Conservation (phyloP, 805 yeast species). For the Cyberlindnera maritima region DNA sequence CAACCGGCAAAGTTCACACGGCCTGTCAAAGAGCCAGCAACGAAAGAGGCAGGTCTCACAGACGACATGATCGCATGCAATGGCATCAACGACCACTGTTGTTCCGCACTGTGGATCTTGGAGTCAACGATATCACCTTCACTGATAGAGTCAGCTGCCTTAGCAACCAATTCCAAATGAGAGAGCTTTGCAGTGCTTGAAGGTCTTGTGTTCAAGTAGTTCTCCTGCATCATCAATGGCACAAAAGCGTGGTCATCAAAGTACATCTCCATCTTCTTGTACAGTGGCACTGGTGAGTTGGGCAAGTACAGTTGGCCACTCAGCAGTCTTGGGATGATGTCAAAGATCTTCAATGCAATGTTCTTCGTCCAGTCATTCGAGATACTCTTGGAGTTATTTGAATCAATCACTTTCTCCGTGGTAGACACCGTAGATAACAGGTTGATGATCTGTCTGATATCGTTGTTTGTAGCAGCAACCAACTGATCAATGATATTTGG, state of each 20-base stretch:
- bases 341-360: conserved; percentile 88
- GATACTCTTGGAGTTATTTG: conserved; percentile 59
- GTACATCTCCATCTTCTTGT: conserved; percentile 82
- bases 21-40: conserved; percentile 68
- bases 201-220: conserved; percentile 72
- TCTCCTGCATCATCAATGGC: conserved; percentile 95
- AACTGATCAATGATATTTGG: conserved; percentile 79
- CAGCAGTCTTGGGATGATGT: conserved; percentile 69
- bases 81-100: conserved; percentile 92
- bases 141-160: conserved; percentile 88
- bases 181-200: conserved; percentile 40
- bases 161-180: conserved; percentile 61
- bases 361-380: conserved; percentile 83
- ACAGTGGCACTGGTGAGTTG: conserved; percentile 51
- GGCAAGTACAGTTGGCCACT: conserved; percentile 58
- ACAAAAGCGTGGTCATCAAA: conserved; percentile 94
- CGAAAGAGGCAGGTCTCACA: conserved; percentile 70
- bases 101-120: conserved; percentile 84
- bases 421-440: conserved; percentile 79
- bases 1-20: conserved; percentile 79
- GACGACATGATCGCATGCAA: conserved; percentile 86
- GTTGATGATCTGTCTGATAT: conserved; percentile 92
- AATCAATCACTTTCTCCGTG: conserved; percentile 63
- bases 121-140: conserved; percentile 78
- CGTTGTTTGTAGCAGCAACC: conserved; percentile 82